These are phyloP conservation scores for Hypoxylon sp. DNA, from an alignment of 2,329 filamentous ascomycete species.

Conservation along the genomic window DNA sequence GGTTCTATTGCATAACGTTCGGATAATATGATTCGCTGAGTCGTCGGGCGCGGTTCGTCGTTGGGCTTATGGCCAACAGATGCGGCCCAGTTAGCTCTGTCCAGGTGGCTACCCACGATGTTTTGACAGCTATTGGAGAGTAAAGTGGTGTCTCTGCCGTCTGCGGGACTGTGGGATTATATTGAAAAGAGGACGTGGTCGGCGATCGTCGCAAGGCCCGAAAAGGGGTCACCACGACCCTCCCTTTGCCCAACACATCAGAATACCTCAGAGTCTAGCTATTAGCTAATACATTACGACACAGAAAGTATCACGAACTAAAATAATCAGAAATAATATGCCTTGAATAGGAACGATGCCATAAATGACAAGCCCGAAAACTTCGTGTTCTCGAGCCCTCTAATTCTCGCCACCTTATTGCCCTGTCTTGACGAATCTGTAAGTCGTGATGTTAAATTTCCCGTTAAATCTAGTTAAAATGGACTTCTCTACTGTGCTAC, in stretches of 20 bases:
- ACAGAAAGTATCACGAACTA: constrained; percentile 2
- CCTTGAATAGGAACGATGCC: constrained; percentile 15
- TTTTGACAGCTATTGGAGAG: constrained; percentile 22
- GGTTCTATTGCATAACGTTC: constrained; percentile 19
- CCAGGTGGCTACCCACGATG: constrained; percentile 36
- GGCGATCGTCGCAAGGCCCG: constrained; percentile 38
- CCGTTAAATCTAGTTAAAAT: not conserved
- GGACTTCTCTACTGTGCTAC: constrained; percentile 1
- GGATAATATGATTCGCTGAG: constrained; percentile 37
- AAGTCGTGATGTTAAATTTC: constrained; percentile 14
- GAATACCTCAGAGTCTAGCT: constrained; percentile 2
- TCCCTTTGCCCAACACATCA: constrained; percentile 23
- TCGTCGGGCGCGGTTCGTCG: constrained; percentile 38
- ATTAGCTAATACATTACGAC: constrained; percentile 27
- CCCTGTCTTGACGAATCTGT: constrained; percentile 15
- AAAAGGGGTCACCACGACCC: constrained; percentile 37
- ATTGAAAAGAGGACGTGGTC: constrained; percentile 39
- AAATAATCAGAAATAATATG: constrained; percentile 9
- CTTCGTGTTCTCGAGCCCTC: constrained; percentile 30
- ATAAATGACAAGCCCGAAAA: constrained; percentile 29
- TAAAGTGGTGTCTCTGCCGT: constrained; percentile 15
- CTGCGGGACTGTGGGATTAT: constrained; percentile 35
- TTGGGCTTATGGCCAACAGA: constrained; percentile 36
- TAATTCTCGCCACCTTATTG: constrained; percentile 17
- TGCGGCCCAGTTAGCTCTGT: constrained; percentile 37